Percentiles rank a stretch among this genome's conserved stretches.
Conservation (phyloP, 768 basidiomycete genomes). For the Chiua virens region DNA sequence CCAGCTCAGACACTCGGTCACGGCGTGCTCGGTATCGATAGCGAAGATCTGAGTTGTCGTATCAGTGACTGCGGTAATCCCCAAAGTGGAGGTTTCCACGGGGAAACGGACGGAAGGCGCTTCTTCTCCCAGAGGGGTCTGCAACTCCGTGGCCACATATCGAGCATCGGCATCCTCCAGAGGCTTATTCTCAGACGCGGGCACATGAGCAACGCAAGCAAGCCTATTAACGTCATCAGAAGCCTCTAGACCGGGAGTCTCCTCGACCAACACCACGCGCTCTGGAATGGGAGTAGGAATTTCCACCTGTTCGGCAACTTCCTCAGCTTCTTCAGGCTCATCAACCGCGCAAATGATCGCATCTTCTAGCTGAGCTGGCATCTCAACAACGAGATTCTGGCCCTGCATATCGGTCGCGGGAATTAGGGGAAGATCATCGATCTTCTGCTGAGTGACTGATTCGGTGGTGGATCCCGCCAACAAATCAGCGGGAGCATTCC, state of each 20-base stretch:
- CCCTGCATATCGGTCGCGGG: background rate
- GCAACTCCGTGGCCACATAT: slow-evolving; percentile 6
- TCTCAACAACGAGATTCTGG: slow-evolving; percentile 9
- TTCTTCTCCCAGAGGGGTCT: background rate
- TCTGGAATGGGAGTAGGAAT: slow-evolving; percentile 14
- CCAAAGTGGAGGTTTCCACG: background rate
- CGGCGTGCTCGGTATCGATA: slow-evolving; percentile 1
- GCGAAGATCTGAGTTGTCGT: background rate
- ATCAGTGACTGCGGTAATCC: background rate
- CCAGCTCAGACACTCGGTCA: slow-evolving; percentile 1
- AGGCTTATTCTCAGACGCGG: background rate
- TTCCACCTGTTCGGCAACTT: slow-evolving; percentile 9
- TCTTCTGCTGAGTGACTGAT: background rate
- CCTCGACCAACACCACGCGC: slow-evolving; percentile 11
- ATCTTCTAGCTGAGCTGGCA: slow-evolving; percentile 11
- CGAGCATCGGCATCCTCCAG: background rate
- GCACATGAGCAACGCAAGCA: background rate
- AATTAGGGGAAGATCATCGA: slow-evolving; percentile 1
- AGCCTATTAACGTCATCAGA: background rate
- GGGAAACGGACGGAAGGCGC: background rate
- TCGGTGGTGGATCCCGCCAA: slow-evolving; percentile 8
- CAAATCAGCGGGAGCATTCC: slow-evolving; percentile 2
- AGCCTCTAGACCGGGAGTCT: slow-evolving; percentile 13
- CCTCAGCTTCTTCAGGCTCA: slow-evolving; percentile 11
- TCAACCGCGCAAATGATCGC: background rate